Percentiles rank a stretch among this genome's conserved stretches.
Evolutionary conservation across 352 stramenopile genomes (phyloP).

Genomic region (Globisporangium cederbergense): DNA sequence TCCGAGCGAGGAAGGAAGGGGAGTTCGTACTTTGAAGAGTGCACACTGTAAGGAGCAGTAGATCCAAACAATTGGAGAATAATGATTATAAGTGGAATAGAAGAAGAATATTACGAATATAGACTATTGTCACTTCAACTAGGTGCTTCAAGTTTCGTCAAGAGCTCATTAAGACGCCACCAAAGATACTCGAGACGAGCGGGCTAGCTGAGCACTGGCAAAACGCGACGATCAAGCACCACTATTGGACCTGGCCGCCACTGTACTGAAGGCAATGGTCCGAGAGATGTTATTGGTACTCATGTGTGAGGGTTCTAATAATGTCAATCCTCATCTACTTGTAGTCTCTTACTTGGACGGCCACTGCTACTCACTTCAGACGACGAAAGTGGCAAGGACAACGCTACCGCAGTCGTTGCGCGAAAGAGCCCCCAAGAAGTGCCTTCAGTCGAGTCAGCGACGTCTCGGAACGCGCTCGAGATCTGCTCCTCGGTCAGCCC

Average conservation of each 20-base stretch:
- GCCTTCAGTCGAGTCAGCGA: constrained; percentile 18
- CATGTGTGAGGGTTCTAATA: not conserved
- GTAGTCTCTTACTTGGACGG: not conserved
- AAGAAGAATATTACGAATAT: constrained; percentile 7
- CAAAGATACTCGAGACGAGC: no score
- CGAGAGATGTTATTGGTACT: not conserved
- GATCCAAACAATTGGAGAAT: constrained; percentile 5
- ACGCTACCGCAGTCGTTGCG: not conserved
- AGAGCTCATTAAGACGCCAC: not conserved
- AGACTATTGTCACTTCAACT: constrained; percentile 8
- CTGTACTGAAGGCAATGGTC: not conserved
- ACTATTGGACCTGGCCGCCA: no score
- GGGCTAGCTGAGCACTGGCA: no score
- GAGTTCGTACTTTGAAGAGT: constrained; percentile 7
- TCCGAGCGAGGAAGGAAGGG: constrained; percentile 13
- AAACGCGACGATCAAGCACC: no score
- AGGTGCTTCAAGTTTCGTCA: not conserved
- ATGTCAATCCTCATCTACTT: not conserved
- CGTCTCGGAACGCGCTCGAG: constrained; percentile 18
- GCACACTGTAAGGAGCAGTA: not conserved
- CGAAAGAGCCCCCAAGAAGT: constrained; percentile 21
- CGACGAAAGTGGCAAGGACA: not conserved
- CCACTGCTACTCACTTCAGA: not conserved
- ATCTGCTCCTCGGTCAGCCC: constrained; percentile 11
- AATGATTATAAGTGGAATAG: not conserved